Evolutionary conservation across 2,329 filamentous ascomycete genomes (phyloP).

Genomic region (Lecanicillium sp.): DNA sequence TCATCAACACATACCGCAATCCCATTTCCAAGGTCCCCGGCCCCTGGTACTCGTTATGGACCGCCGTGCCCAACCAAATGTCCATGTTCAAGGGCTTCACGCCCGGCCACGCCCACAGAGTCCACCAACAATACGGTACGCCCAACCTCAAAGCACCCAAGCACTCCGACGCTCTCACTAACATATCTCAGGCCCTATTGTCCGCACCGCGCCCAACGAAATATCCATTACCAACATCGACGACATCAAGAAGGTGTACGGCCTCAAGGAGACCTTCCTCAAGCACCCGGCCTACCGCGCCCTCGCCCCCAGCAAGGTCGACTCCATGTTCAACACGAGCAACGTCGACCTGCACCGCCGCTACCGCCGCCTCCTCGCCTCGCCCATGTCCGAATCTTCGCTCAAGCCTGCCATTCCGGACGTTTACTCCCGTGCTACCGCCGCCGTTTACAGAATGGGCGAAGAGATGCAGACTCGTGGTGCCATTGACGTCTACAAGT

Average conservation of each 20-base stretch:
- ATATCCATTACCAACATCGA: conserved; percentile 20
- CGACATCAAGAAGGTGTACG: conserved; percentile 28
- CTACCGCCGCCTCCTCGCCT: conserved; percentile 36
- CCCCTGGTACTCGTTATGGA: conserved; percentile 22
- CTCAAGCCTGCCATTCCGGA: conserved; percentile 26
- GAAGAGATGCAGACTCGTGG: conserved; percentile 35
- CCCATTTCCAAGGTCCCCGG: conserved; percentile 19
- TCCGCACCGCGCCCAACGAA: conserved; percentile 21
- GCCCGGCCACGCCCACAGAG: conserved; percentile 18
- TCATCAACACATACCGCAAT: conserved; percentile 6
- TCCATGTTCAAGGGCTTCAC: conserved; percentile 16
- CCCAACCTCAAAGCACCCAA: not conserved
- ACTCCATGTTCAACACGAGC: conserved; percentile 33
- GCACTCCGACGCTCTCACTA: not conserved
- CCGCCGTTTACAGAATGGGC: conserved; percentile 37
- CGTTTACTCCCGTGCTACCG: conserved; percentile 30
- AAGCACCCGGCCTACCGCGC: conserved; percentile 21
- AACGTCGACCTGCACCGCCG: conserved; percentile 34
- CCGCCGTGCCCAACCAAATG: conserved; percentile 17
- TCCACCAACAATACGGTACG: conserved; percentile 22
- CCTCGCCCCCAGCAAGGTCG: conserved; percentile 16
- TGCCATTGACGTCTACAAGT: conserved; percentile 43
- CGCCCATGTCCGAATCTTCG: conserved; percentile 31
- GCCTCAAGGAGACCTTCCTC: conserved; percentile 20
- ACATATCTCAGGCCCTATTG: conserved; percentile 19